A percentile compares a stretch with the other conserved stretches of the same genome.
Conservation (phyloP, 345 rosid genomes). For the Populus alba region DNA sequence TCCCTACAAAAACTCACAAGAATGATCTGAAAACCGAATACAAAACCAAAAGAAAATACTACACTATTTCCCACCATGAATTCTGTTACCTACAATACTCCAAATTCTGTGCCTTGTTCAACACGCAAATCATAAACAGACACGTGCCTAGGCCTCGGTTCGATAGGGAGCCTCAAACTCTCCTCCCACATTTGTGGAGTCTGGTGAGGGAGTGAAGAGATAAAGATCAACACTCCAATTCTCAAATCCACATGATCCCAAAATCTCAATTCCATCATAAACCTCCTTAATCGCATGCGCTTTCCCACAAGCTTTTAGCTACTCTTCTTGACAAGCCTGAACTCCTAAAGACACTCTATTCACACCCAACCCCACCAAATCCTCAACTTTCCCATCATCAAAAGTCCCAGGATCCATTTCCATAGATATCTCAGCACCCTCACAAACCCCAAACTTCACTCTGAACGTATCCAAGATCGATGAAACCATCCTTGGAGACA, state of each 20-base stretch:
- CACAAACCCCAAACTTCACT: slow-evolving; percentile 55
- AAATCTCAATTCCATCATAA: slow-evolving; percentile 70
- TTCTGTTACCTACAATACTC: slow-evolving; percentile 51
- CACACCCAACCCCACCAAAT: slow-evolving; percentile 67
- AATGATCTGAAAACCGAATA: not conserved
- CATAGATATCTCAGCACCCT: slow-evolving; percentile 77
- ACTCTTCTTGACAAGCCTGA: slow-evolving; percentile 63
- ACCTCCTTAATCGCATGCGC: slow-evolving; percentile 79
- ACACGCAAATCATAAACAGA: slow-evolving; percentile 98
- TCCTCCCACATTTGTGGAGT: slow-evolving; percentile 80
- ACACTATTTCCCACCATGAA: not conserved
- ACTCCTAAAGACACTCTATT: slow-evolving; percentile 94
- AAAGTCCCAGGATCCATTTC: slow-evolving; percentile 99
- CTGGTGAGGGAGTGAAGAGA: slow-evolving; percentile 89
- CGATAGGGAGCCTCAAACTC: slow-evolving; percentile 59
- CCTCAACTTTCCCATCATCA: slow-evolving; percentile 50
- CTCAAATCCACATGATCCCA: slow-evolving; percentile 56
- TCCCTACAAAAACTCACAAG: slow-evolving; percentile 48
- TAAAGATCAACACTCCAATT: slow-evolving; percentile 94
- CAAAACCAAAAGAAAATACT: not conserved
- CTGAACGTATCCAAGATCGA: slow-evolving; percentile 57
- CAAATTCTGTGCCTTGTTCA: slow-evolving; percentile 90
- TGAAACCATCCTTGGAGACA: slow-evolving; percentile 67
- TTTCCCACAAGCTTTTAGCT: slow-evolving; percentile 83
- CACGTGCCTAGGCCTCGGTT: slow-evolving; percentile 63